These are phyloP conservation scores for Eimeria zaria DNA, from an alignment of 169 alveolate species.

Conservation along the genomic window DNA sequence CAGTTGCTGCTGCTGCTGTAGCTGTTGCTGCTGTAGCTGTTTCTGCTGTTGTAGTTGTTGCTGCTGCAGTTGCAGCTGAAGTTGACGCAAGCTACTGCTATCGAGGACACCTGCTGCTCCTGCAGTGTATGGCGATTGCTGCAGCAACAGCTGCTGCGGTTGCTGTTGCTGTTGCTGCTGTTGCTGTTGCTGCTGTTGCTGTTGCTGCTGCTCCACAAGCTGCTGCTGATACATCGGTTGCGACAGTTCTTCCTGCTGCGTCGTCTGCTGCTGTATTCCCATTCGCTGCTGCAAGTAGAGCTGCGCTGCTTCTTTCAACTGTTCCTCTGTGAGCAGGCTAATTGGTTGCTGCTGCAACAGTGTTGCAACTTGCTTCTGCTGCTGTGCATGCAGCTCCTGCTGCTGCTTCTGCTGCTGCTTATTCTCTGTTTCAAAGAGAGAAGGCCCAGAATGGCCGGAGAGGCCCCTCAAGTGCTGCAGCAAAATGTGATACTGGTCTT, in stretches of 20 bases:
- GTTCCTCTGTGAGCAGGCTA: constrained; percentile 34
- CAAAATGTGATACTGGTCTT: not conserved
- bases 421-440: not conserved
- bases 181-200: constrained; percentile 29
- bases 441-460: constrained; percentile 17
- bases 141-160: not conserved
- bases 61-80: constrained; percentile 31
- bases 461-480: constrained; percentile 26
- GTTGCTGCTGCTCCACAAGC: not conserved
- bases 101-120: not conserved
- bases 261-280: constrained; percentile 20
- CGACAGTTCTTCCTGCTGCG: constrained; percentile 12
- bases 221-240: not conserved
- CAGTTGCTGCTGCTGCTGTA: constrained; percentile 23
- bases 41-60: constrained; percentile 13
- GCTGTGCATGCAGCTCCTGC: not conserved
- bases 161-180: constrained; percentile 23
- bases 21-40: constrained; percentile 11
- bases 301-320: constrained; percentile 50
- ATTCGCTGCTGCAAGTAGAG: constrained; percentile 35
- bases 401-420: constrained; percentile 32
- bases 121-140: not conserved
- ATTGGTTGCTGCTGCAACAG: constrained; percentile 29
- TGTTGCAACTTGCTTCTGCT: not conserved
- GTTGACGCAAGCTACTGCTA: not conserved